Evolutionary conservation across 2,329 filamentous ascomycete genomes (phyloP), one percentile per base, ranked within the genome.

Genomic region (Neurospora sp.): DNA sequence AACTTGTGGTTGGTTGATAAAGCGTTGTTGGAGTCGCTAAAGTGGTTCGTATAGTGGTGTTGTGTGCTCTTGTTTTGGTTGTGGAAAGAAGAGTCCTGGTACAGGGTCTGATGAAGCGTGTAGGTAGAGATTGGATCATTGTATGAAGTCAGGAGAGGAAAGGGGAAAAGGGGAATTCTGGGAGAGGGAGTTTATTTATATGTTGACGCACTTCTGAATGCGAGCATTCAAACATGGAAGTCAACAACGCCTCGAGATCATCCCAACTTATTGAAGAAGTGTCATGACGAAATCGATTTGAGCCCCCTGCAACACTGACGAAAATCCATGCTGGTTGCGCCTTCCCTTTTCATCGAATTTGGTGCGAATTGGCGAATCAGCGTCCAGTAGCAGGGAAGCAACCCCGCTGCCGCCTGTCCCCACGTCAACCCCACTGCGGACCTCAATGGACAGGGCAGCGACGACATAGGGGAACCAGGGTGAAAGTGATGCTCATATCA

Each of bases 261-360:
- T 62, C 23, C 52, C 23, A 62, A 62, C 52, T 62, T 33, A 62
- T 62, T 33, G 23, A 33, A 58, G 46, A 58, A 58, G 13, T 6
- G n/a, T 69, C 70, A 71, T 71, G 70, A 71, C 70, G 70, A 67
- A 52, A 71, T 71, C 8, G 52, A 62, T 62, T 33, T 15, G 28
- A 62, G 28, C 23, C 17, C 43, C 23, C 13, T 36, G 52, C 52
- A n/a, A 62, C 23, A 33, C 52, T 62, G 52, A 62, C 52, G 52
- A 62, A 62, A 62, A 62, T 62, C 15, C 28, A 17, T 36, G 52
- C 13, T 9, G 52, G 52, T 62, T 62, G 52, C 52, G 23, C 52
- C 52, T 62, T 62, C 52, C 52, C 52, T 62, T 62, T 62, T 62
- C 52, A 62, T 62, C 52, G 52, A 62, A 62, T 36, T 62, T n/a